Evolutionary conservation across 257 asterid genomes (phyloP).

Genomic region (Solanum sejunctum): DNA sequence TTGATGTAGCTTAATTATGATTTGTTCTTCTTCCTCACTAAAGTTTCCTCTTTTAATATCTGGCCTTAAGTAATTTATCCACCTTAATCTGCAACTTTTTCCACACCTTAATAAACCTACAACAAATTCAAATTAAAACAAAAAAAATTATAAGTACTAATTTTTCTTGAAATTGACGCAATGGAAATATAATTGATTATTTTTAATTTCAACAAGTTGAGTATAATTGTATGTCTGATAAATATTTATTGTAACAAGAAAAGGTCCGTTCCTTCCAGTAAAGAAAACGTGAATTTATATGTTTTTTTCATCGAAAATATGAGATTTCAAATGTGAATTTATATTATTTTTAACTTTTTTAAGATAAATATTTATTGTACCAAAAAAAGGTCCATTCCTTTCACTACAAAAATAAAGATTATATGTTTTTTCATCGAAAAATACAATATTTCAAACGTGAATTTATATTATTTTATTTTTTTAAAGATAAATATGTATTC

Average conservation of each 20-base stretch:
- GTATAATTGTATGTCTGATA: neutral
- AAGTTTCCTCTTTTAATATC: slow-evolving; percentile 26
- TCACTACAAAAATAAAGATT: too few relatives aligned
- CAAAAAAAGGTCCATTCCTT: too few relatives aligned
- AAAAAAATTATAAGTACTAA: neutral
- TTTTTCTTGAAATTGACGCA: neutral
- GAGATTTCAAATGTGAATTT: neutral
- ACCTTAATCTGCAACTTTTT: slow-evolving; percentile 25
- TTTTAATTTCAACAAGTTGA: neutral
- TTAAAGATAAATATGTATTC: too few relatives aligned
- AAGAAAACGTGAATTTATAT: neutral
- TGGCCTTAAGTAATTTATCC: slow-evolving; percentile 25
- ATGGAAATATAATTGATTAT: neutral
- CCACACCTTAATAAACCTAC: slow-evolving; percentile 22
- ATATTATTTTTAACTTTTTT: too few relatives aligned
- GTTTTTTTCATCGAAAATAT: neutral
- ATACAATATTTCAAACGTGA: too few relatives aligned
- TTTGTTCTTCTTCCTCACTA: slow-evolving; percentile 16
- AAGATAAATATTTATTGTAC: too few relatives aligned
- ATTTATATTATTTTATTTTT: too few relatives aligned
- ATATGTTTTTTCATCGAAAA: too few relatives aligned
- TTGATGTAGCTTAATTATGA: slow-evolving; percentile 13
- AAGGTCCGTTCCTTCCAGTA: too few relatives aligned
- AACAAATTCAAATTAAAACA: neutral
- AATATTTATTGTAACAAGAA: neutral